Evolutionary conservation across 352 stramenopile species (phyloP), one percentile per base, ranked within the genome.

Genomic region (Globisporangium paroecandrum): DNA sequence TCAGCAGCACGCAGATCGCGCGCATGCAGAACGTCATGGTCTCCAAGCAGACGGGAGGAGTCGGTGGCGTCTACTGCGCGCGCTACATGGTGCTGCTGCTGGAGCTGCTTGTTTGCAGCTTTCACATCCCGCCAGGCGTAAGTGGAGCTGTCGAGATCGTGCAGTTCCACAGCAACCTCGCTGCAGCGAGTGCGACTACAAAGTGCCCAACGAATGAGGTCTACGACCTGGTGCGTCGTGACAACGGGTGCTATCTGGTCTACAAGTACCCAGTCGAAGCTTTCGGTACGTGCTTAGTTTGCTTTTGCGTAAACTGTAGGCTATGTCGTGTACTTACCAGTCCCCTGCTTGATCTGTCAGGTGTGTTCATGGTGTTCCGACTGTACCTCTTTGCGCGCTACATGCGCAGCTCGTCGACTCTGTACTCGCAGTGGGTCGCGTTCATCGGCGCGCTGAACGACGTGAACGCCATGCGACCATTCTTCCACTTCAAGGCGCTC

Each of bases 401-500:
- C 71, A 74, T 91, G 62, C 84, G 84, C 43, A 93, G 84, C 49
- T 79, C 79, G 7, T 93, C 84, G 49, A 71, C 77, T 10, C 54
- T 93, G 18, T 88, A 93, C 74, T 93, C 84, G 15, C 84, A 88
- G 43, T 93, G 84, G 84, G 84, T 89, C 47, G 81, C 82, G 15
- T 87, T 91, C 13, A 75, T 93, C 36, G 84, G 84, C 0, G 82
- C 82, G 13, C 65, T 93, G 25, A 90, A 93, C 58, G 83, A 89
- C n/a, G 77, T 93, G 62, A 86, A 93, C 58, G 76, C 82, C 8
- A 88, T 91, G 82, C 76, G 71, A n/a, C 84, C 84, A 7, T 89
- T 88, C 57, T 93, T 93, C 57, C 84, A 93, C 65, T 93, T 93
- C 67, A 90, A 91, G 49, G 78, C 82, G 38, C 78, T 93, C 22